Base-by-base conservation (phyloP, 768 basidiomycete species). In the Phallus indusiatus region DNA sequence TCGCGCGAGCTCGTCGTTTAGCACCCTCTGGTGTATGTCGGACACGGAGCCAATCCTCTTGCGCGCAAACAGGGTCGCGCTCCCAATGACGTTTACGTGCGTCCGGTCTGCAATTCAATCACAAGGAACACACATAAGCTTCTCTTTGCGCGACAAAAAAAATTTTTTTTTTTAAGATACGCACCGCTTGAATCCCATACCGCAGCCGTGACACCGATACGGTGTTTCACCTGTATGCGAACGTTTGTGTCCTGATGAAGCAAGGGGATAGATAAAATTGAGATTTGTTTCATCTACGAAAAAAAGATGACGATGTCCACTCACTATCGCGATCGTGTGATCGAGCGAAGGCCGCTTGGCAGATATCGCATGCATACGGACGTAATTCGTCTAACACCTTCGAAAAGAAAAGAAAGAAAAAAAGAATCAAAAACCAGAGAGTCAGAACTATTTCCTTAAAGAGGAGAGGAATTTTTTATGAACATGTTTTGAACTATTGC, bases 41-140 rank as follows among this genome's bases (percentile, higher is more conserved):
- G 17, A 59, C 57, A 20, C 57, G 49, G 21, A 51, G 57, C 57
- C 57, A 59, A 37, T 59, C 57, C 46, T 59, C 57, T 36, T 59
- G 57, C 7, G 57, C 57, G 21, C 57, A 59, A 21, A 59, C 37
- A 52, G 57, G 57, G 36, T 59, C 57, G 11, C 57, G 49, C 20
- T 59, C 57, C 57, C 57, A 59, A 33, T 59, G 57, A 12, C 57
- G 33, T 59, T 59, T 59, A 28, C 57, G 57, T 24, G 57, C 57
- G 36, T 59, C 57, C 24, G 57, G 57, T 22, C 57, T 59, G 18
- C n/a, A 28, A 47, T 14, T 16, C 42, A 49, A 21, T n/a, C 51
- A 52, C 14, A 35, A 18, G 18, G 20, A 49, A 28, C 24, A 51
- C 50, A 20, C 22, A 22, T 34, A 52, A 53, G 28, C 28, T 28